Evolutionary conservation across 208 protist species (phyloP).

Genomic region (Herpetomonas samuelpessoai): DNA sequence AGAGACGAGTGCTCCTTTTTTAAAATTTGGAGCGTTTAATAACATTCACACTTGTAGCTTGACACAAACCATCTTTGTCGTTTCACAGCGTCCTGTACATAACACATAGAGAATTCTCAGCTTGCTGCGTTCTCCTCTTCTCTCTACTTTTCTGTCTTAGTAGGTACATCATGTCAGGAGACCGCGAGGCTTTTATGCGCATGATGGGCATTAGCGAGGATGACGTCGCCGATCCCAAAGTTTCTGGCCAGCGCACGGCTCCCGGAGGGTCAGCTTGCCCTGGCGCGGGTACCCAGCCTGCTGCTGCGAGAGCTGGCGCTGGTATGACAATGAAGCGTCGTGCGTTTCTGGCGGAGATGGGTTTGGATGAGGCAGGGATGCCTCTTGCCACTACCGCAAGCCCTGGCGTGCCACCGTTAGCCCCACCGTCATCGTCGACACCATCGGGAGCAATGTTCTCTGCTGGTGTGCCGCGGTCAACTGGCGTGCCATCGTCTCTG

Average conservation of each 20-base stretch:
- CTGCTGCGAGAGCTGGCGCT: no score
- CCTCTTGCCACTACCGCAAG: not conserved
- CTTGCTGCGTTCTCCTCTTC: no score
- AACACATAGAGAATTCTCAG: no score
- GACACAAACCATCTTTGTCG: not conserved
- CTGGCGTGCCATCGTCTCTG: not conserved
- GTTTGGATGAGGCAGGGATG: constrained; percentile 14
- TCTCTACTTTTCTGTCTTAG: not conserved
- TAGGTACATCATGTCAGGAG: constrained; percentile 14
- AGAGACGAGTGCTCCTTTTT: no score
- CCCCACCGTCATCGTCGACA: not conserved
- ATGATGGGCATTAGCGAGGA: constrained; percentile 69
- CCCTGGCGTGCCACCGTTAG: not conserved
- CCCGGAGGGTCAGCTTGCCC: not conserved
- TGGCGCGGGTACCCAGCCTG: no score
- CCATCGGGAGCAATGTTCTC: not conserved
- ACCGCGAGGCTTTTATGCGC: constrained; percentile 73
- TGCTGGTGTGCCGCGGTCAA: not conserved
- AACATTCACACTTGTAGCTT: no score
- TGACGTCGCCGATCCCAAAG: constrained; percentile 66
- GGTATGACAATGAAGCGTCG: constrained; percentile 11
- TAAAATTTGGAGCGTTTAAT: no score
- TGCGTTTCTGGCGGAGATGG: constrained; percentile 17
- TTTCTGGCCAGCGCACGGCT: not conserved
- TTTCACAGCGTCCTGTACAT: not conserved